Percentiles rank a stretch among this genome's conserved stretches.
These are phyloP conservation scores for Fraxinus floribunda DNA, from an alignment of 305 asterid species.

Conservation along the genomic window DNA sequence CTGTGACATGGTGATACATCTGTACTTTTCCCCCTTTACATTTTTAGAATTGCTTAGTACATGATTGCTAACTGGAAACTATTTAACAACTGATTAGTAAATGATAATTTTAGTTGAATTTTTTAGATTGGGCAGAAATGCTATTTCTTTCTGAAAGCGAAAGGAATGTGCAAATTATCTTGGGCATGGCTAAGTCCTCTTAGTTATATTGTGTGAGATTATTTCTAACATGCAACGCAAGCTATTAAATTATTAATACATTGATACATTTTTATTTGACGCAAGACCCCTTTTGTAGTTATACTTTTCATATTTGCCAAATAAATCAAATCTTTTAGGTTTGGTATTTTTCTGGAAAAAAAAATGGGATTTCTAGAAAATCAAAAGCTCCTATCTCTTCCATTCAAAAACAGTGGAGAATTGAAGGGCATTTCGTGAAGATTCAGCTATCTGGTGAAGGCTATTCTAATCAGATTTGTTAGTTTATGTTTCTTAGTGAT, in stretches of 20 bases:
- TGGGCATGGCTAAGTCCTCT: background rate
- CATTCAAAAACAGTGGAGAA: background rate
- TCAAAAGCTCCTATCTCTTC: background rate
- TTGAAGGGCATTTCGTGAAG: background rate
- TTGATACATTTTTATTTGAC: background rate
- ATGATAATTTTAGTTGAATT: background rate
- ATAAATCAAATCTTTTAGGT: background rate
- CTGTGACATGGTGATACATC: background rate
- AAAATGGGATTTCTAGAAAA: background rate
- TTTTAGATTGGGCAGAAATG: conserved; percentile 1
- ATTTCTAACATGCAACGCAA: background rate
- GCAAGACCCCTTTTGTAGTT: background rate
- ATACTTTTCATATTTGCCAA: background rate
- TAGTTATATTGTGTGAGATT: background rate
- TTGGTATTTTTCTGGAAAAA: background rate
- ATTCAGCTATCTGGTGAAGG: background rate
- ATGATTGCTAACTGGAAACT: background rate
- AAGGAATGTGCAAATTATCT: conserved; percentile 8
- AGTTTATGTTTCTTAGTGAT: background rate
- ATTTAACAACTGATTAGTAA: background rate
- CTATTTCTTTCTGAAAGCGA: background rate
- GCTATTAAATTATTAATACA: background rate
- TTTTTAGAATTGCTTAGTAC: background rate
- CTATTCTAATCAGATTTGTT: background rate
- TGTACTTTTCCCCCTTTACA: background rate